A percentile compares a stretch with the other conserved stretches of the same genome.
Evolutionary conservation across 176 grass and related monocot species (phyloP).

Genomic region (Calamus simplicifolius): DNA sequence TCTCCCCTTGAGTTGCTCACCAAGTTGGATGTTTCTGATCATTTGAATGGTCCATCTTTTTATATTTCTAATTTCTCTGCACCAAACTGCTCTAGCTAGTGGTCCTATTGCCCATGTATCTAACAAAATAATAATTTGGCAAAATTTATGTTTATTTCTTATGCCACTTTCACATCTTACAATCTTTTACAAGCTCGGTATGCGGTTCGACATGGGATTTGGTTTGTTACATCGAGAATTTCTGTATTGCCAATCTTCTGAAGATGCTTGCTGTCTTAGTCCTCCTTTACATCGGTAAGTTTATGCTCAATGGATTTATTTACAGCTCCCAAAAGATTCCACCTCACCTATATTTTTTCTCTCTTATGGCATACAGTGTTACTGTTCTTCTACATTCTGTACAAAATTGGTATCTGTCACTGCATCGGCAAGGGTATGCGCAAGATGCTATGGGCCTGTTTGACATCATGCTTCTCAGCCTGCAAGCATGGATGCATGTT

Average conservation of each 20-base stretch:
- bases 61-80: too few species aligned
- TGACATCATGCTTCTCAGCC: constrained; percentile 25
- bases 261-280: constrained; percentile 32
- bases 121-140: too few species aligned
- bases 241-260: constrained; percentile 45
- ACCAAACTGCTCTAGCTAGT: too few species aligned
- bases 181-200: constrained; percentile 22
- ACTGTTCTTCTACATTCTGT: constrained; percentile 41
- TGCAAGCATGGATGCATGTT: constrained; percentile 23
- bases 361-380: constrained; percentile 28
- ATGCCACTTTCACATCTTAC: not conserved
- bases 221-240: constrained; percentile 58
- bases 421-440: constrained; percentile 25
- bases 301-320: not conserved
- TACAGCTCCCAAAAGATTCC: not conserved
- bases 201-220: constrained; percentile 50
- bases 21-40: too few species aligned
- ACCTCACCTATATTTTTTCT: not conserved
- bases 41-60: too few species aligned
- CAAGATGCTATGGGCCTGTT: constrained; percentile 27
- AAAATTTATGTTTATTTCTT: not conserved
- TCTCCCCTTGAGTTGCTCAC: too few species aligned
- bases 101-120: too few species aligned
- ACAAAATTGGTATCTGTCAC: constrained; percentile 37
- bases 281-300: constrained; percentile 44